Percentiles rank a stretch among this genome's conserved stretches.
Evolutionary conservation across 768 basidiomycete species (phyloP).

Genomic region (Pleurotus eryngii): DNA sequence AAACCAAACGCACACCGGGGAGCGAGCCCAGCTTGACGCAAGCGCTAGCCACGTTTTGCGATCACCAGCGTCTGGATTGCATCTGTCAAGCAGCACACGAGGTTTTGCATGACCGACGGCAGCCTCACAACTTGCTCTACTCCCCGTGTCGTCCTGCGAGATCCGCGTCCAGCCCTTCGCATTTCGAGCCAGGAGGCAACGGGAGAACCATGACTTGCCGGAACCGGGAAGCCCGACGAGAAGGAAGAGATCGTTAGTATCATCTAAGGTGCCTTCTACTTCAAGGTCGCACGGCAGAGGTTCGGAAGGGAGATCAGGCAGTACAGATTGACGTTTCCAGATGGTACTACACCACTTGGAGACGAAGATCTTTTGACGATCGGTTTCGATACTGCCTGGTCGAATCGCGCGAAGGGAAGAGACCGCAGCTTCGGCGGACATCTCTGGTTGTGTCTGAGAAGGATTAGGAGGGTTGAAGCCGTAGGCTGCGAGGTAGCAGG

Average conservation of each 20-base stretch:
- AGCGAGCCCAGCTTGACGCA: slow-evolving; percentile 41
- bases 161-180: slow-evolving; percentile 41
- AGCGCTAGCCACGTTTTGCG: slow-evolving; percentile 49
- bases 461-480: slow-evolving; percentile 45
- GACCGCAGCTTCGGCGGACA: slow-evolving; percentile 49
- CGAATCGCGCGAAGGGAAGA: slow-evolving; percentile 43
- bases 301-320: slow-evolving; percentile 48
- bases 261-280: slow-evolving; percentile 36
- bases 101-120: slow-evolving; percentile 40
- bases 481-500: slow-evolving; percentile 56
- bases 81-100: slow-evolving; percentile 53
- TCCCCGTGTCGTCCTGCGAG: slow-evolving; percentile 56
- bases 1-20: slow-evolving; percentile 52
- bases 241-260: slow-evolving; percentile 41
- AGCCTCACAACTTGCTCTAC: slow-evolving; percentile 45
- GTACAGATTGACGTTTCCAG: slow-evolving; percentile 54
- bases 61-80: slow-evolving; percentile 47
- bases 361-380: slow-evolving; percentile 55
- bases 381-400: slow-evolving; percentile 56
- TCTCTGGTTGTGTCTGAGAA: slow-evolving; percentile 40
- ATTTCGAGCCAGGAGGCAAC: slow-evolving; percentile 43
- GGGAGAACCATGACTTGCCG: slow-evolving; percentile 55
- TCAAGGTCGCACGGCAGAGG: slow-evolving; percentile 44
- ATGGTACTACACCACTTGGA: slow-evolving; percentile 55
- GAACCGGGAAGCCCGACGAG: slow-evolving; percentile 63